Evolutionary conservation across 2,329 filamentous ascomycete genomes (phyloP).

Genomic region (Hypoxylon sp.): DNA sequence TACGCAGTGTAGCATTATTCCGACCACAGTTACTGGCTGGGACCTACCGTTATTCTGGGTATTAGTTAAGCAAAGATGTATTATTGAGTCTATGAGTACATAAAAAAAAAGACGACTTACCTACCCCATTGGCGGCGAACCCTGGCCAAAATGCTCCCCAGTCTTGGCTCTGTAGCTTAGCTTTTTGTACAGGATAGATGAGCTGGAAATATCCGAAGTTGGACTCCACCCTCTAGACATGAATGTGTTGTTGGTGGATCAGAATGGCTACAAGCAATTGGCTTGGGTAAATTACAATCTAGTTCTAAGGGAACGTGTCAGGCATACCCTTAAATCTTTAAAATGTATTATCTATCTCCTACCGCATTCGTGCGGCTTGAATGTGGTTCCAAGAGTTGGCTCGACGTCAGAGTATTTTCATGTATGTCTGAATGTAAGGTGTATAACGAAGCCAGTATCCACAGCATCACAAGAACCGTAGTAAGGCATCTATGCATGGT

Average conservation of each 20-base stretch:
- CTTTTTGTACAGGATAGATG: slow-evolving; percentile 13
- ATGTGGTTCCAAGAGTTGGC: not conserved
- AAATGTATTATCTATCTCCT: not conserved
- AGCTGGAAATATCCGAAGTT: slow-evolving; percentile 16
- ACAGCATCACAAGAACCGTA: not conserved
- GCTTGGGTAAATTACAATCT: slow-evolving; percentile 11
- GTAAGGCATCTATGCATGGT: slow-evolving; percentile 10
- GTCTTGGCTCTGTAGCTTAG: slow-evolving; percentile 9
- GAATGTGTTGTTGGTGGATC: slow-evolving; percentile 3
- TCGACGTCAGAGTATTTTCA: not conserved
- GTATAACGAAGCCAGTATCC: not conserved
- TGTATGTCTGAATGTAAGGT: not conserved
- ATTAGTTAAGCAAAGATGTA: not conserved
- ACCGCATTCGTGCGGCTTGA: not conserved
- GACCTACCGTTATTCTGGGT: not conserved
- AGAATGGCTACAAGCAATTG: slow-evolving; percentile 1
- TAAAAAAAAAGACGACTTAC: slow-evolving; percentile 4
- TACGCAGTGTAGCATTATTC: not conserved
- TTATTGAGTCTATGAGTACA: not conserved
- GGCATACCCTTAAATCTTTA: not conserved
- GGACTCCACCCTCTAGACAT: slow-evolving; percentile 18
- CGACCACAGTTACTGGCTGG: not conserved
- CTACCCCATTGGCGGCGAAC: not conserved
- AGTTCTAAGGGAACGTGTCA: not conserved
- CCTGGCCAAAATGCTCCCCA: not conserved